Percentiles rank a stretch among this genome's conserved stretches.
phyloP scores from a whole-genome alignment of 495 filamentous ascomycete species.

The Stereocaulon alpinum region DNA sequence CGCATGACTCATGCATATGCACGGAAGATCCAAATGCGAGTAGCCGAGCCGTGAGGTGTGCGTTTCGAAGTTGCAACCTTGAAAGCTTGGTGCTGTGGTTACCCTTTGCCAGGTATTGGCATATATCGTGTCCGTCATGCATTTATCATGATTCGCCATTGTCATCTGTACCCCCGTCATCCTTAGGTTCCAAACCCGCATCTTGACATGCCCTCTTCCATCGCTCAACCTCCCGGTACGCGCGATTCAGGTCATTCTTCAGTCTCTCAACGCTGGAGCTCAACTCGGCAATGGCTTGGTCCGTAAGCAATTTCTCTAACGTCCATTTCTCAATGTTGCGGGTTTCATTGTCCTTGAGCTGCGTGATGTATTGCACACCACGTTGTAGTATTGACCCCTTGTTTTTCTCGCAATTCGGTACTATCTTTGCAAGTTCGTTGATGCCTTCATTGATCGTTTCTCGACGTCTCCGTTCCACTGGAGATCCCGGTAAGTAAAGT shows the following conservation, averaged over 20 bases:
- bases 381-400: conserved; percentile 94
- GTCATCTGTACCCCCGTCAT: conserved; percentile 9
- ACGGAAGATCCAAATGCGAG: neutral
- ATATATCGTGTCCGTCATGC: neutral
- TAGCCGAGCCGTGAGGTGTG: neutral
- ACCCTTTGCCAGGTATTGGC: no score
- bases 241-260: conserved; percentile 64
- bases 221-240: conserved; percentile 65
- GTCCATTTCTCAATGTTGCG: conserved; percentile 96
- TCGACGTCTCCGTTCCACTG: conserved; percentile 92
- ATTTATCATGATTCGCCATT: conserved; percentile 6
- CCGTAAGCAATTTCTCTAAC: conserved; percentile 85
- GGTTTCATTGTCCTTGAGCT: conserved; percentile 88
- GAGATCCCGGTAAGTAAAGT: neutral
- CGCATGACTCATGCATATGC: neutral
- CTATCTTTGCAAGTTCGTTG: conserved; percentile 94
- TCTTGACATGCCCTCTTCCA: conserved; percentile 78
- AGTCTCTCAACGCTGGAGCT: conserved; percentile 81
- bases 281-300: conserved; percentile 87
- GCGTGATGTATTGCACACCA: conserved; percentile 85
- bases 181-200: conserved; percentile 48
- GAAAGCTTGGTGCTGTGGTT: no score
- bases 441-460: conserved; percentile 99
- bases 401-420: conserved; percentile 97
- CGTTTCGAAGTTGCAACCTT: no score